Evolutionary conservation across 2,329 filamentous ascomycete species (phyloP).

Genomic region (Sphaerostilbella broomeana): DNA sequence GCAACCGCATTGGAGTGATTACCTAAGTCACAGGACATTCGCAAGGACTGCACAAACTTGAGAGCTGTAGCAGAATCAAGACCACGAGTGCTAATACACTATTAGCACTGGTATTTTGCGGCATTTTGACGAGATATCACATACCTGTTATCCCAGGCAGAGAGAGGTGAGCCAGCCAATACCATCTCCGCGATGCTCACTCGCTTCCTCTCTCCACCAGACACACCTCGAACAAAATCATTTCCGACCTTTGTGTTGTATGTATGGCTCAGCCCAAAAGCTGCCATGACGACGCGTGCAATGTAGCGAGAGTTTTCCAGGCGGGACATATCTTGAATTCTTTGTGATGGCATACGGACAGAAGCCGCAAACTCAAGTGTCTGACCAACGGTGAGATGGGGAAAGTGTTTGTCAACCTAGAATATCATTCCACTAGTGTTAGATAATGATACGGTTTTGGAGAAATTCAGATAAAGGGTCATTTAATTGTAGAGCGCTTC

Average conservation of each 20-base stretch:
- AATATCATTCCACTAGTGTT: no score
- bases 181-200: conserved; percentile 77
- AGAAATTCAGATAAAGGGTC: accelerated
- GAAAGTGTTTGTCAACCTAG: conserved; percentile 64
- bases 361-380: conserved; percentile 68
- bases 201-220: conserved; percentile 68
- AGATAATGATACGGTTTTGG: no score
- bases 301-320: conserved; percentile 55
- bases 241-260: conserved; percentile 69
- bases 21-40: conserved; percentile 58
- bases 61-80: conserved; percentile 68
- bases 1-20: conserved; percentile 58
- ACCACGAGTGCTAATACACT: conserved; percentile 49
- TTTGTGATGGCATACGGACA: conserved; percentile 59
- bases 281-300: conserved; percentile 59
- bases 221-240: conserved; percentile 65
- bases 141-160: conserved; percentile 65
- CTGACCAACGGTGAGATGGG: conserved; percentile 68
- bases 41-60: conserved; percentile 63
- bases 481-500: not conserved
- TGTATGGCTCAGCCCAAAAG: conserved; percentile 67
- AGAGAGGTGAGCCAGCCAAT: conserved; percentile 52
- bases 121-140: no score
- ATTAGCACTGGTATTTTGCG: not conserved
- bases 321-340: conserved; percentile 56